Evolutionary conservation across 2,329 filamentous ascomycete species (phyloP).

Genomic region (Penicillium sp.): DNA sequence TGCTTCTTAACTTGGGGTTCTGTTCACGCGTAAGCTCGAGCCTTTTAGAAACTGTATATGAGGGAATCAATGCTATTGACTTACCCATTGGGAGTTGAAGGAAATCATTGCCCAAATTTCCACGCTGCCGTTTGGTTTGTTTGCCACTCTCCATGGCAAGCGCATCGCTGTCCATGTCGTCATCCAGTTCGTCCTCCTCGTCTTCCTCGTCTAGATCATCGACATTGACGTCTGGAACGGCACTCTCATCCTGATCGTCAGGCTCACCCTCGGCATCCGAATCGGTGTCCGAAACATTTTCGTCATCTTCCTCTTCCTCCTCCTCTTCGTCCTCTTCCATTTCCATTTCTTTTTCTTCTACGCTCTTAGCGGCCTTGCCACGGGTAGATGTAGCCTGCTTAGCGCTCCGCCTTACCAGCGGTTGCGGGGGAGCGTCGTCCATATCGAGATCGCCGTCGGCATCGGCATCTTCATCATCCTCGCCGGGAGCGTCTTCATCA

Average conservation of each 20-base stretch:
- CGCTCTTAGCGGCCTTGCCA: conserved; percentile 41
- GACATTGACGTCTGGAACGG: conserved; percentile 40
- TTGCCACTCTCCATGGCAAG: conserved; percentile 59
- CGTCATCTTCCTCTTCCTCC: conserved; percentile 54
- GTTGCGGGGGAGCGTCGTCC: conserved; percentile 46
- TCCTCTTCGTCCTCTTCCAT: conserved; percentile 36
- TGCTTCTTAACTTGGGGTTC: conserved; percentile 73
- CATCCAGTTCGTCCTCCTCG: conserved; percentile 43
- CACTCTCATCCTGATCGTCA: conserved; percentile 51
- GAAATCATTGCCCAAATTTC: conserved; percentile 55
- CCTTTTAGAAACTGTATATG: background rate
- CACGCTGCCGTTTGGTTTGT: conserved; percentile 67
- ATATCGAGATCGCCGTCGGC: conserved; percentile 43
- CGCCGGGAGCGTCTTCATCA: conserved; percentile 38
- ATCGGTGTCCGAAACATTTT: conserved; percentile 46
- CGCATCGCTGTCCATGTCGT: conserved; percentile 45
- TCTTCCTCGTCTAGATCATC: conserved; percentile 42
- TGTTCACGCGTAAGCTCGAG: conserved; percentile 28
- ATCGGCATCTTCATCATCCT: conserved; percentile 42
- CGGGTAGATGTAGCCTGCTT: conserved; percentile 39
- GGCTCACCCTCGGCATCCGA: conserved; percentile 49
- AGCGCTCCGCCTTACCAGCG: conserved; percentile 37
- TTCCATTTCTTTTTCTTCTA: conserved; percentile 50
- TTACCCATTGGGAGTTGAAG: conserved; percentile 57
- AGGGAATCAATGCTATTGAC: background rate